phyloP scores from a whole-genome alignment of 177 flowering plant species.

The Vitis hybrid region DNA sequence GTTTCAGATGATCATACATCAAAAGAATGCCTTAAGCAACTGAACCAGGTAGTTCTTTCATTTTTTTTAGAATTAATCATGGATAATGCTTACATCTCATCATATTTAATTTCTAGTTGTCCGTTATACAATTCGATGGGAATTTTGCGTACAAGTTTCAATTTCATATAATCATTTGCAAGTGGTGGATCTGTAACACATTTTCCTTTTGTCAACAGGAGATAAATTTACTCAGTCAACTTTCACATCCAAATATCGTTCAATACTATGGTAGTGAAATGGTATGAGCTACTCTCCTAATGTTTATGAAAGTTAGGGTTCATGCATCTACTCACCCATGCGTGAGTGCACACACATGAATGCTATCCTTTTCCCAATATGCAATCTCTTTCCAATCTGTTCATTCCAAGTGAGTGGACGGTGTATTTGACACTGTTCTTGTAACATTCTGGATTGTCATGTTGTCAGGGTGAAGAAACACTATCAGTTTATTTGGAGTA shows the following conservation, averaged over 20 bases:
- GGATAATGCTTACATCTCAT: not conserved
- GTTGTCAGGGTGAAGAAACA: constrained; percentile 67
- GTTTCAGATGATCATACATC: constrained; percentile 79
- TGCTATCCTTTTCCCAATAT: not conserved
- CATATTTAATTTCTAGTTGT: not conserved
- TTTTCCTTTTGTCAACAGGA: constrained; percentile 56
- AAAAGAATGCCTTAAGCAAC: constrained; percentile 82
- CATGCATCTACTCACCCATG: not conserved
- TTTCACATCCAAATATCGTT: constrained; percentile 89
- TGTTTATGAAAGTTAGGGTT: not conserved
- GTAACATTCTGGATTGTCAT: constrained; percentile 1
- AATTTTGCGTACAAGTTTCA: not conserved
- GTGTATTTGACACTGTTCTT: not conserved
- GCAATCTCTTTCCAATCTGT: not conserved
- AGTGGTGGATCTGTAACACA: constrained; percentile 5
- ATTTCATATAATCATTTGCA: not conserved
- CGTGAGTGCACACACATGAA: not conserved
- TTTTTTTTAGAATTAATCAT: not conserved
- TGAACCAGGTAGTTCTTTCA: constrained; percentile 63
- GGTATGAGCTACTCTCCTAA: constrained; percentile 40
- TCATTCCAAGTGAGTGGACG: not conserved
- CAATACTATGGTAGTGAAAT: constrained; percentile 87
- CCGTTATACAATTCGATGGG: not conserved
- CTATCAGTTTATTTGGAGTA: constrained; percentile 91
- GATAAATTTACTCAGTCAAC: constrained; percentile 81